These are phyloP conservation scores for Papilionanthe hybrid DNA, from an alignment of 116 monocot species.

Conservation along the genomic window DNA sequence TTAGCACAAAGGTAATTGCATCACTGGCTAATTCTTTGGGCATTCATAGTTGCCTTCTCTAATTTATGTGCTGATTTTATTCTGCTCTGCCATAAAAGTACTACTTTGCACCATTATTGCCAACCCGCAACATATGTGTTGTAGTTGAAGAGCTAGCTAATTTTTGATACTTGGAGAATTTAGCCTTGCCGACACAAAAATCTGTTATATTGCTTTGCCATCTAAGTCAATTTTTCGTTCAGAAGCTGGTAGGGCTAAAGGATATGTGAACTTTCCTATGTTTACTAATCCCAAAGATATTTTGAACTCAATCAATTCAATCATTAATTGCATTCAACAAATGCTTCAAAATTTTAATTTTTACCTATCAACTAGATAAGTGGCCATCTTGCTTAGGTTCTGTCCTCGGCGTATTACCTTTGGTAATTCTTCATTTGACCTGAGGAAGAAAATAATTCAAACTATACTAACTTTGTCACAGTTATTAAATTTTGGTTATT, in stretches of 20 bases:
- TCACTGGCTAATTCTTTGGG: neutral
- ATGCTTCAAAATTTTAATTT: neutral
- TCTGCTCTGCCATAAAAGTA: neutral
- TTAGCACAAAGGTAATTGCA: slow-evolving; percentile 35
- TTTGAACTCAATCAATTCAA: neutral
- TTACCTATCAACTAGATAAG: neutral
- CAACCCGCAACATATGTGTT: neutral
- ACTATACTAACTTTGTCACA: no score
- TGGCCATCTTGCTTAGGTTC: neutral
- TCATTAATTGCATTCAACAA: neutral
- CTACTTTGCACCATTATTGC: neutral
- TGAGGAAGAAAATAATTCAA: no score
- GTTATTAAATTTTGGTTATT: no score
- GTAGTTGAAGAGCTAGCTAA: slow-evolving; percentile 1
- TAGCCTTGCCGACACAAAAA: neutral
- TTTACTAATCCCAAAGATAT: neutral
- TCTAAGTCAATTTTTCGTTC: neutral
- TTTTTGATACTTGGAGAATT: neutral
- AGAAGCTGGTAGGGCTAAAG: neutral
- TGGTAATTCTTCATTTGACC: no score
- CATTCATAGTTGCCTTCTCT: neutral
- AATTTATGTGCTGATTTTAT: neutral
- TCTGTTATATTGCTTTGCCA: no score
- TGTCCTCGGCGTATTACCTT: no score
- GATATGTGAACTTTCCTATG: neutral